Percentiles rank a stretch among this genome's conserved stretches.
Evolutionary conservation across 441 rosid species (phyloP).

Genomic region (Jatropha multifida): DNA sequence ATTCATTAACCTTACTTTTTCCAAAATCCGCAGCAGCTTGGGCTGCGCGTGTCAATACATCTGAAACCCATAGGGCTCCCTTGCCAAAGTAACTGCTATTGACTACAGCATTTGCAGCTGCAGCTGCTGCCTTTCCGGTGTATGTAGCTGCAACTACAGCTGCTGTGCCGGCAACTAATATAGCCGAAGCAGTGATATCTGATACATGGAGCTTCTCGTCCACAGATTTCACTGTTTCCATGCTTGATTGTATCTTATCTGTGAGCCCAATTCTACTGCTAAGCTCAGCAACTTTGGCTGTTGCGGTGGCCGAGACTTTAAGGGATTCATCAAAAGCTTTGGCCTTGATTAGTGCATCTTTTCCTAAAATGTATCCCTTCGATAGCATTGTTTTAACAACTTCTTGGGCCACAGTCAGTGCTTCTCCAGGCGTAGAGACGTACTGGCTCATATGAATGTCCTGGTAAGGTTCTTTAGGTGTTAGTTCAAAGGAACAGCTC

Average conservation of each 20-base stretch:
- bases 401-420: slow-evolving; percentile 67
- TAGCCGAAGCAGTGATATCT: slow-evolving; percentile 69
- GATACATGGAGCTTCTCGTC: slow-evolving; percentile 76
- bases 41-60: slow-evolving; percentile 60
- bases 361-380: slow-evolving; percentile 73
- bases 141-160: slow-evolving; percentile 59
- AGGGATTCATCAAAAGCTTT: slow-evolving; percentile 71
- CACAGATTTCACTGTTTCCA: slow-evolving; percentile 63
- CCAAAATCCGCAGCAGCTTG: slow-evolving; percentile 79
- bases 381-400: slow-evolving; percentile 73
- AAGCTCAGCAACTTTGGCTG: slow-evolving; percentile 64
- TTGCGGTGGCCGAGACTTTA: slow-evolving; percentile 64
- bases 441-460: slow-evolving; percentile 38
- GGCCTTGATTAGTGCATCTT: slow-evolving; percentile 68
- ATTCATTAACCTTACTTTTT: slow-evolving; percentile 38
- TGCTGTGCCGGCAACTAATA: slow-evolving; percentile 63
- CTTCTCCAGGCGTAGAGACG: slow-evolving; percentile 55
- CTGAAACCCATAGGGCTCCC: slow-evolving; percentile 82
- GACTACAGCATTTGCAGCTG: slow-evolving; percentile 59
- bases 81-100: slow-evolving; percentile 76
- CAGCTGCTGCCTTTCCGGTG: slow-evolving; percentile 58
- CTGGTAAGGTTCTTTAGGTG: slow-evolving; percentile 25
- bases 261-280: slow-evolving; percentile 72
- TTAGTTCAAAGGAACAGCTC: too few relatives aligned
- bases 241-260: slow-evolving; percentile 62